Conservation (phyloP, 2,329 filamentous ascomycete genomes). For the Penicillium sp. region DNA sequence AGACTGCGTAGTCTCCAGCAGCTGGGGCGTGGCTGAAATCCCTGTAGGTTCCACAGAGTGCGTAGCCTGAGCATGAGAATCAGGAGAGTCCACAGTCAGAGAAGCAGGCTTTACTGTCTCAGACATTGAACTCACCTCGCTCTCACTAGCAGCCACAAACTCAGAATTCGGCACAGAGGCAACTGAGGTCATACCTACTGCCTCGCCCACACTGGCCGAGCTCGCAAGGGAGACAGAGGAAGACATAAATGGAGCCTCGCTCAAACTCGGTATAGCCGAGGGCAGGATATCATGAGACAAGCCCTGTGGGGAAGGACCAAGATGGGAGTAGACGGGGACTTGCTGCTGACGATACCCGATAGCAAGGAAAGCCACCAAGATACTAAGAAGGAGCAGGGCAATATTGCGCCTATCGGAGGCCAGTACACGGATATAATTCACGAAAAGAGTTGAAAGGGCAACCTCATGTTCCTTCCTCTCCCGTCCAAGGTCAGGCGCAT, state of each 20-base stretch:
- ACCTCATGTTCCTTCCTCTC: conserved; percentile 39
- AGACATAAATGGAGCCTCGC: not conserved
- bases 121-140: not conserved
- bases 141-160: not conserved
- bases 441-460: conserved; percentile 51
- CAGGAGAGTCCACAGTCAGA: not conserved
- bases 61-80: not conserved
- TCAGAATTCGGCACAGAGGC: not conserved
- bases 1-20: not conserved
- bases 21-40: not conserved
- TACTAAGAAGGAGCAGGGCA: conserved; percentile 22
- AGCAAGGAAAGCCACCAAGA: conserved; percentile 15
- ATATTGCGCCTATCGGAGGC: conserved; percentile 55
- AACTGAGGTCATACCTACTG: not conserved
- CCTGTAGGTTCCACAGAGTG: not conserved
- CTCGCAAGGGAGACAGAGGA: not conserved
- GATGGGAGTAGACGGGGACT: not conserved
- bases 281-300: not conserved
- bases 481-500: conserved; percentile 4
- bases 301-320: conserved; percentile 18
- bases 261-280: not conserved
- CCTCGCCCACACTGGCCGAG: not conserved
- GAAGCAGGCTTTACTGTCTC: not conserved
- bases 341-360: conserved; percentile 6
- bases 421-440: conserved; percentile 54